Base-by-base conservation (phyloP, 352 stramenopile genomes). In the Pythium brachiatum region DNA sequence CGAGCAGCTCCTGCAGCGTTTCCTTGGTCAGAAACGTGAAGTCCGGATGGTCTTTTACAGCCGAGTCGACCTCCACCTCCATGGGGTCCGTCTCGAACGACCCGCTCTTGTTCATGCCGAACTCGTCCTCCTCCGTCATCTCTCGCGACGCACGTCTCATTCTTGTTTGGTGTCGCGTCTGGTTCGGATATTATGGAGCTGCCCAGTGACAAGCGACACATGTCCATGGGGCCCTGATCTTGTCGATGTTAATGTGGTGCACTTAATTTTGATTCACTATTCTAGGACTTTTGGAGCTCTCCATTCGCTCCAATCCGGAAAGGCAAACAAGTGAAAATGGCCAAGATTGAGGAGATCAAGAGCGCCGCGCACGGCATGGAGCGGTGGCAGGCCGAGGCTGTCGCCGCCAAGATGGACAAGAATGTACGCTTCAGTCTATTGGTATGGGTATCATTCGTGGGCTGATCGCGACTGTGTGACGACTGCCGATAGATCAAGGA, bases 41-140 rank as follows among this genome's bases (percentile, higher is more conserved):
- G 58, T 90, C 83, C 13, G 79, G 76, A 25, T 92, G 83, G 53
- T 88, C 79, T 46, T 87, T 79, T 47, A 92, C 76, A 1, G 69
- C 71, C 27, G 70, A 77, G 23, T 73, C 62, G 13, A 25, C 31
- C 53, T 90, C 78, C n/a, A 79, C 62, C 54, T 88, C 83, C 72
- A 88, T 78, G n/a, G 79, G 81, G 58, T 90, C 83, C 27, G 69
- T 74, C 62, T 90, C 83, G 32, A 75, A 78, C 27, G 72, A 57
- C 50, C 71, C 68, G 53, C 69, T 72, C 63, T 83, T 82, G 70
- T 68, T 76, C 77, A 89, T 81, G 18, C 82, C 80, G 60, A 89
- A 92, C 66, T 92, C 82, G 56, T 77, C 69, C 44, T 92, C 79
- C 50, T 89, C 83, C 32, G 36, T 75, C 55, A 74, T 23, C 53